phyloP scores from a whole-genome alignment of 225 moss, liverwort and hornwort species.

The Neckera pumila region DNA sequence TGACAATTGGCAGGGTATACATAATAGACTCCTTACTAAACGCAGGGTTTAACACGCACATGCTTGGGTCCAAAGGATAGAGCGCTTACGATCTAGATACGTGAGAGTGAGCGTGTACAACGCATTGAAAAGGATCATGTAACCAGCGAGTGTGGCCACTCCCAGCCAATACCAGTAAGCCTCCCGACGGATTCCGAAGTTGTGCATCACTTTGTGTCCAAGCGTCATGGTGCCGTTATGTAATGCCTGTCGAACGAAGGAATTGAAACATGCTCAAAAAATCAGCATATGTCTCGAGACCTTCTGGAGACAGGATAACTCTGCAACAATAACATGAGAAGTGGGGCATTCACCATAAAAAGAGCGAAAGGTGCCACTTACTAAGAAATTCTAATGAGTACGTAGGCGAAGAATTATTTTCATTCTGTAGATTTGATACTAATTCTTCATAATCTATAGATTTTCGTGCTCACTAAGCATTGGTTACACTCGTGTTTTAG shows the following conservation, averaged over 20 bases:
- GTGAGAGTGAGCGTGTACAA: slow-evolving; percentile 58
- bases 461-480: neutral
- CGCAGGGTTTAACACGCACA: neutral
- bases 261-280: neutral
- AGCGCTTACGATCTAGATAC: slow-evolving; percentile 54
- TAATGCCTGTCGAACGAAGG: slow-evolving; percentile 3
- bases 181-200: slow-evolving; percentile 30
- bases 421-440: neutral
- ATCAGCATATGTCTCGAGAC: neutral
- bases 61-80: neutral
- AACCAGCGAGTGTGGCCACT: slow-evolving; percentile 38
- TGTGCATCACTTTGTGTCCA: slow-evolving; percentile 30
- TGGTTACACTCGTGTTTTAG: neutral
- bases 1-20: neutral
- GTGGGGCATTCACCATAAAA: neutral
- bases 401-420: neutral
- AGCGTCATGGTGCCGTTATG: slow-evolving; percentile 16
- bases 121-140: slow-evolving; percentile 57
- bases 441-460: too few species aligned
- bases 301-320: neutral
- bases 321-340: neutral
- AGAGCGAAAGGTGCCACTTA: neutral
- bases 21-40: too few species aligned
- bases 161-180: slow-evolving; percentile 78
- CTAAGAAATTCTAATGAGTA: neutral